A percentile compares a stretch with the other conserved stretches of the same genome.
Evolutionary conservation across 2,329 filamentous ascomycete species (phyloP).

Genomic region (Fonsecaea pedrosoi): DNA sequence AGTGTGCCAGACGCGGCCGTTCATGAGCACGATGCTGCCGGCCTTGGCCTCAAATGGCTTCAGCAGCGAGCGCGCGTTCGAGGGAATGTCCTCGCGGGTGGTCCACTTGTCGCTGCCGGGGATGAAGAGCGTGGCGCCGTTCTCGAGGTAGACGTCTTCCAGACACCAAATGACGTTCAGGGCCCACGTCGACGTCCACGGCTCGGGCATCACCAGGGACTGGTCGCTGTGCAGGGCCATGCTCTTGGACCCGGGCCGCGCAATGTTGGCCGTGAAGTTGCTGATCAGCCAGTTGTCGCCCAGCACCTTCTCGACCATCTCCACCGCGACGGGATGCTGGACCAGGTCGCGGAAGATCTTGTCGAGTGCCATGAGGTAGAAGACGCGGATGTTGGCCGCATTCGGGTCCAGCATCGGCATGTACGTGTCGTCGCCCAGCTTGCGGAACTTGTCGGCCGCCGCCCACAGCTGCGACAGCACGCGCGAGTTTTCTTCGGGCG

Average conservation of each 20-base stretch:
- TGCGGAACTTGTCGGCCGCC: slow-evolving; percentile 40
- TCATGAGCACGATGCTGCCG: slow-evolving; percentile 46
- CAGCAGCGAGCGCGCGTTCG: slow-evolving; percentile 42
- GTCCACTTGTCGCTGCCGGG: slow-evolving; percentile 27
- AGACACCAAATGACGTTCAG: slow-evolving; percentile 46
- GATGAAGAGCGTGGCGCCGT: slow-evolving; percentile 41
- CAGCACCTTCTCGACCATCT: slow-evolving; percentile 43
- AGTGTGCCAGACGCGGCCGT: slow-evolving; percentile 47
- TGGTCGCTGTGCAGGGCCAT: slow-evolving; percentile 48
- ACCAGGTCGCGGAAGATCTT: slow-evolving; percentile 43
- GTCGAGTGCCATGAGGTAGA: slow-evolving; percentile 45
- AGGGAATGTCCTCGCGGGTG: slow-evolving; percentile 16
- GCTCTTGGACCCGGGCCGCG: slow-evolving; percentile 44
- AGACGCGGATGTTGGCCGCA: slow-evolving; percentile 43
- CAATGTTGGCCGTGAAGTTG: slow-evolving; percentile 49
- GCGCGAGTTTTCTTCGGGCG: slow-evolving; percentile 31
- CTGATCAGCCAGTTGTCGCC: slow-evolving; percentile 44
- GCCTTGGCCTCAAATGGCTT: slow-evolving; percentile 45
- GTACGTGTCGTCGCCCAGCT: slow-evolving; percentile 40
- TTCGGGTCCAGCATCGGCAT: slow-evolving; percentile 44
- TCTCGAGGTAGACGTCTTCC: slow-evolving; percentile 43
- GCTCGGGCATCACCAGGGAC: slow-evolving; percentile 45
- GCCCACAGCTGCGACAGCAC: slow-evolving; percentile 41
- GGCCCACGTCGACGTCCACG: slow-evolving; percentile 41
- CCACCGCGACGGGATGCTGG: slow-evolving; percentile 41